These are phyloP conservation scores for Curvularia hawaiiensis DNA, from an alignment of 2,329 filamentous ascomycete species.

Conservation along the genomic window DNA sequence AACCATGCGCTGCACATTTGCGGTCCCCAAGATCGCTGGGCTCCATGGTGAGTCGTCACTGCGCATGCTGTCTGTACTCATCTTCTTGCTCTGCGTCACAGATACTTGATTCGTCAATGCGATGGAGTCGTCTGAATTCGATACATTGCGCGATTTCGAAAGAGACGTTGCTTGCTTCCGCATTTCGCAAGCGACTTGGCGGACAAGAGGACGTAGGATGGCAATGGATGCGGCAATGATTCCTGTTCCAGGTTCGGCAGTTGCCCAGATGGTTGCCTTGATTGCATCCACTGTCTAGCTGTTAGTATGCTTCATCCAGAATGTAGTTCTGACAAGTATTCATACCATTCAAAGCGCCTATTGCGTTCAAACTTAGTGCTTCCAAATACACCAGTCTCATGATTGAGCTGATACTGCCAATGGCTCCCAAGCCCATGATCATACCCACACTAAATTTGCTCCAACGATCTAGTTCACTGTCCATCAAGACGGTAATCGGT, in stretches of 20 bases:
- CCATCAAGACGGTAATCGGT: constrained; percentile 40
- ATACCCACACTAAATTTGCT: constrained; percentile 54
- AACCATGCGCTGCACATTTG: constrained; percentile 20
- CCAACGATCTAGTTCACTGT: constrained; percentile 52
- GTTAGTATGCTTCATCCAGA: constrained; percentile 10
- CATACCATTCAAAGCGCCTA: constrained; percentile 19
- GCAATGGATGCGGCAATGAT: constrained; percentile 57
- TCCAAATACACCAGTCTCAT: constrained; percentile 41
- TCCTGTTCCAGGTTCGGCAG: constrained; percentile 57
- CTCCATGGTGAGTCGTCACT: constrained; percentile 26
- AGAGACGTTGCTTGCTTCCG: constrained; percentile 24
- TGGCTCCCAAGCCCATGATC: constrained; percentile 52
- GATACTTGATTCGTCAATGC: constrained; percentile 20
- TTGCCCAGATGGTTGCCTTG: constrained; percentile 52
- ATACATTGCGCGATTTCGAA: constrained; percentile 17
- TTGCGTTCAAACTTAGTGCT: constrained; percentile 25
- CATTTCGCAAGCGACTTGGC: constrained; percentile 30
- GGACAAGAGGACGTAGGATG: constrained; percentile 53
- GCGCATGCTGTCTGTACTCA: constrained; percentile 12
- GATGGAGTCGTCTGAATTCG: constrained; percentile 14
- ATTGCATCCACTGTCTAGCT: constrained; percentile 36
- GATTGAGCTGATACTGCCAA: constrained; percentile 40
- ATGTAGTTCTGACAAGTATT: neutral
- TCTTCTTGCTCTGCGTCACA: constrained; percentile 13
- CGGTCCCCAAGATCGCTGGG: constrained; percentile 23